phyloP scores from a whole-genome alignment of 805 yeast genomes.

The Wickerhamiella vanderwaltii region DNA sequence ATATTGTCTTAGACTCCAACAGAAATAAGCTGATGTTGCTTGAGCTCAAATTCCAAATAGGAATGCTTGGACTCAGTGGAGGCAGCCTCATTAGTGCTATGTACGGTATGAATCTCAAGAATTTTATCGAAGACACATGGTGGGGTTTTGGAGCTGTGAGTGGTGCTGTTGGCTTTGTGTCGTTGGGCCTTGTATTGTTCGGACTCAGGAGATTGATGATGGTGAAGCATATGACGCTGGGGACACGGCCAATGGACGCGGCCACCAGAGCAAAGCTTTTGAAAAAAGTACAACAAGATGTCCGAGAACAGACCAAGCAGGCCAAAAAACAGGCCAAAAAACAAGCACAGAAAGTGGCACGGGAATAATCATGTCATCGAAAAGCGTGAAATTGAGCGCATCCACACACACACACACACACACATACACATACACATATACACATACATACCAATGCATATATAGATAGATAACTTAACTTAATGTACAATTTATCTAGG shows the following conservation, averaged over 20 bases:
- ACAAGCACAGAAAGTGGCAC: too few relatives aligned
- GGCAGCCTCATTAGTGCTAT: slow-evolving; percentile 72
- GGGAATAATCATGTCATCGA: too few relatives aligned
- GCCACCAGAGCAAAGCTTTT: too few relatives aligned
- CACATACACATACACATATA: too few relatives aligned
- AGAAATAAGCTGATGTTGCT: slow-evolving; percentile 85
- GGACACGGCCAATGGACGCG: slow-evolving; percentile 4
- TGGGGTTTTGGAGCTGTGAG: slow-evolving; percentile 51
- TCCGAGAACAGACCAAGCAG: too few relatives aligned
- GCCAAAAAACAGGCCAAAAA: too few relatives aligned
- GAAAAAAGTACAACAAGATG: too few relatives aligned
- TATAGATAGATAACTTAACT: too few relatives aligned
- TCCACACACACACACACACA: too few relatives aligned
- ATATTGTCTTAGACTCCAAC: slow-evolving; percentile 84
- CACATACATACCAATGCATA: too few relatives aligned
- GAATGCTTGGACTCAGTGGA: slow-evolving; percentile 68
- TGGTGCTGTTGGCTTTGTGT: slow-evolving; percentile 34
- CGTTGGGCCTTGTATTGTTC: slow-evolving; percentile 36
- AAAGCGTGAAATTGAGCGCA: too few relatives aligned
- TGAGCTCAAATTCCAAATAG: slow-evolving; percentile 72
- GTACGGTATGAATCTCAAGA: slow-evolving; percentile 93
- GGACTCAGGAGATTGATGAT: slow-evolving; percentile 48
- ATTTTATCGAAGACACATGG: slow-evolving; percentile 73
- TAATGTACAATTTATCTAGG: slow-evolving; percentile 60
- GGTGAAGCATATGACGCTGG: slow-evolving; percentile 63